These are phyloP conservation scores for Hyparrhenia diplandra DNA, from an alignment of 176 grass and related monocot species.

Conservation along the genomic window DNA sequence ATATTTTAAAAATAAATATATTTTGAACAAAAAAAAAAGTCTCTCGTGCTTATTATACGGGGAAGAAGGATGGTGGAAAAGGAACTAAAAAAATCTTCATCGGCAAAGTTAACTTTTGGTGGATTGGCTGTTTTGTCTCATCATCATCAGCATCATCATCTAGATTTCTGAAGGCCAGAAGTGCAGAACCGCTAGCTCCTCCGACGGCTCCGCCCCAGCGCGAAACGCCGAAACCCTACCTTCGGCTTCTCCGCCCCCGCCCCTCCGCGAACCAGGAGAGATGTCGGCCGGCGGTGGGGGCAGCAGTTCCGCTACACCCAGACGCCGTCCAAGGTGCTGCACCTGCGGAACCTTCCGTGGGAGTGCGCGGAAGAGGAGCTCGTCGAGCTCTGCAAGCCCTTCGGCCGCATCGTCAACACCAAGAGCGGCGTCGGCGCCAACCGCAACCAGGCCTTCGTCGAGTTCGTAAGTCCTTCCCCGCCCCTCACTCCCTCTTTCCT, in stretches of 20 bases:
- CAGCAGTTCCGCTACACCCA: constrained; percentile 93
- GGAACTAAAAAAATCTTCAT: too few relatives aligned
- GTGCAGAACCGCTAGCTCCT: too few relatives aligned
- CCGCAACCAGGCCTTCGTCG: constrained; percentile 94
- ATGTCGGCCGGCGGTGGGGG: constrained; percentile 52
- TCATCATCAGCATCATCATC: too few relatives aligned
- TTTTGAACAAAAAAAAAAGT: too few relatives aligned
- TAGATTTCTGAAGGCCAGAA: too few relatives aligned
- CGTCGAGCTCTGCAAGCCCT: constrained; percentile 90
- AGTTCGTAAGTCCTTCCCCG: constrained; percentile 59
- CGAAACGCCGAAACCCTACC: constrained; percentile 28
- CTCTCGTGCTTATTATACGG: too few relatives aligned
- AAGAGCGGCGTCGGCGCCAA: constrained; percentile 90
- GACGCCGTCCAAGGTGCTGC: constrained; percentile 91
- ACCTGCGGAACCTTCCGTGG: constrained; percentile 93
- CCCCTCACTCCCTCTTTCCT: neutral
- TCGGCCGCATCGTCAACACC: constrained; percentile 83
- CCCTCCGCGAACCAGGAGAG: neutral
- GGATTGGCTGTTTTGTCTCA: too few relatives aligned
- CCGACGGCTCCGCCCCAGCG: neutral
- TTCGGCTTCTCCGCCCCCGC: neutral
- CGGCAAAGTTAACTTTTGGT: too few relatives aligned
- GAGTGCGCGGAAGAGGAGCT: constrained; percentile 91
- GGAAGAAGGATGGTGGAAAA: too few relatives aligned
- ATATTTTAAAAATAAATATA: too few relatives aligned